Base-by-base conservation (phyloP, 2,329 filamentous ascomycete genomes). In the Colletotrichum sp. region DNA sequence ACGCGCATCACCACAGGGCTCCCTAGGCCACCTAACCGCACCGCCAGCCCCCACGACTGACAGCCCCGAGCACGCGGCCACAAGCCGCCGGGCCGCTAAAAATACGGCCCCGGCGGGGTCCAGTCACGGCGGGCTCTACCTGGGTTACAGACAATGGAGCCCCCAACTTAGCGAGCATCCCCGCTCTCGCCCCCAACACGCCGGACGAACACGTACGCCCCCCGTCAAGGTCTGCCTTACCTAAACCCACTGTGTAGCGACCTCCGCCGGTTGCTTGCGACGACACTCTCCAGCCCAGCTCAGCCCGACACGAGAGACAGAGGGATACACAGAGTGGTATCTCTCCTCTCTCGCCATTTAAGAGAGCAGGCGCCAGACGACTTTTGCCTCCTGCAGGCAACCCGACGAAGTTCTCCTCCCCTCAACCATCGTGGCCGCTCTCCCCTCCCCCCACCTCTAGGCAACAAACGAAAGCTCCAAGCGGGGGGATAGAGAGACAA, bases 1-100 rank as follows among this genome's bases (percentile, higher is more conserved):
- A 62, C 56, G 39, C 56, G 64, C 56, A 56, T 30, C 43, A 43
- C 62, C 34, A 32, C 73, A 72, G 69, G 69, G 25, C 64, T 73
- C 62, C 69, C 36, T 56, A 27, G 69, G 25, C 52, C 62, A 36
- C 12, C 18, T 66, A 22, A 32, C 34, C 27, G 43, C 55, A 66
- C 55, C 39, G 28, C 34, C 61, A 64, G 62, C 69, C 72, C 70
- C 73, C 64, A 65, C 73, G 69, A 70, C 27, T 64, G 28, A 68
- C 64, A 67, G 70, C 73, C 64, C 69, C 70, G 56, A 75, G 48
- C 48, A 48, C 32, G 71, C 72, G 72, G 72, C 68, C 68, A 71
- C 55, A 66, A 62, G 69, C 69, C 55, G 55, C 64, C 73, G 62
- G 73, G 70, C 70, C 73, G 73, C 73, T 75, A 73, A 73, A 73